Evolutionary conservation across 352 stramenopile genomes (phyloP), one percentile per base, ranked within the genome.

Genomic region (Globisporangium mamillatum): DNA sequence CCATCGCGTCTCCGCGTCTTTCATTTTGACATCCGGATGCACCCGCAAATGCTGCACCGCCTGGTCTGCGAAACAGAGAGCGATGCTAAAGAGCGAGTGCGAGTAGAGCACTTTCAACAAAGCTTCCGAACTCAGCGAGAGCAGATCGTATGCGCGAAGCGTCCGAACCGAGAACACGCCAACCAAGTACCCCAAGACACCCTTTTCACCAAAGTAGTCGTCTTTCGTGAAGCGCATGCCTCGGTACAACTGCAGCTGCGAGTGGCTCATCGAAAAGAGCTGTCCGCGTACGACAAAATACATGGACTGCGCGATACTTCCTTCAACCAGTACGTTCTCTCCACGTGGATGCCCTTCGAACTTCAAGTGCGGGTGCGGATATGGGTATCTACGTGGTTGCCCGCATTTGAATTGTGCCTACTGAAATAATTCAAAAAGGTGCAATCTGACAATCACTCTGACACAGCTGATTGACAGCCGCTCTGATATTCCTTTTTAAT

Each of bases 311-410:
- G 80, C 75, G 34, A 92, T 86, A 48, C 71, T 88, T 2, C 80
- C 84, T 77, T 92, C 82, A 0, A 89, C 77, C 2, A 92, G 24
- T 16, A 90, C 82, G 12, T 78, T 76, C 50, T 92, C 84, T 18
- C 72, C 78, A 8, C 77, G 78, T 0, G 82, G 84, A 44, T 90
- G 90, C 0, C 81, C 81, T 68, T 92, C 82, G 62, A 90, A 90
- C 25, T 68, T 72, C 18, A 92, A 68, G 25, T 78, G 58, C 16
- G 27, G 27, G 4, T 38, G 34, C 34, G 34, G 34, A 41, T 16
- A 7, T 10, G 29, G 29, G 29, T 32, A 7, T 32, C 4, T 32
- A 0, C 8, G 29, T 2, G 4, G 8, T 41, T 41, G 8, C 34
- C 34, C 34, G 34, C 34, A 41, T 41, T 41, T 41, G 34, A 41